Base-by-base conservation (phyloP, 345 rosid species). In the Sisymbrium altissimum region DNA sequence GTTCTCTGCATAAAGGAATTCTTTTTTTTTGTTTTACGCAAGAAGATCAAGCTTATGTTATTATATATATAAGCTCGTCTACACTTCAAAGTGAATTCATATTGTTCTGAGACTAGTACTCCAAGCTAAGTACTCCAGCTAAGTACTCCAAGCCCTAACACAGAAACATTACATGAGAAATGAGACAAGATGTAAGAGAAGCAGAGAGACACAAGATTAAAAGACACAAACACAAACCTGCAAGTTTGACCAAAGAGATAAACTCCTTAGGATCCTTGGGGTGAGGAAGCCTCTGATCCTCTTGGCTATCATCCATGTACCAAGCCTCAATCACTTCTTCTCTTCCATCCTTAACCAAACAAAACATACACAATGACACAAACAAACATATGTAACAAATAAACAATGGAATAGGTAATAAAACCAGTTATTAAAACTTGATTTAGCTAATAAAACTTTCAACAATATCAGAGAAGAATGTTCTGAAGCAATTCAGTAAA, bases 211-310 rank as follows among this genome's bases (percentile, higher is more conserved):
- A 27, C 9, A 12, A 50, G n/a, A n/a, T n/a, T n/a, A 0, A 45
- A 29, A 78, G 30, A 41, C 53, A 18, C 80, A 65, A 32, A 44
- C 2, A 21, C 80, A 64, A 21, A 86, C 97, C 86, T 23, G 90
- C 82, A 80, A 93, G 93, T 73, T 93, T 68, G 55, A 89, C 89
- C 70, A 92, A 62, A 23, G 96, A 88, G 29, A 94, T 77, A 83
- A 79, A 92, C 79, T 94, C 93, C 53, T 85, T 82, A 17, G 97
- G 97, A 17, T 94, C 85, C 68, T 83, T 87, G 76, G 87, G 97
- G 84, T 92, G 99, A 23, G 96, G 93, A 64, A 92, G 87, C 63
- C 96, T 86, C 84, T 94, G 98, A 63, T 91, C 97, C 52, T 88
- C 93, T 36, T 86, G 52, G 56, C 88, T 89, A 70, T 86, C 90